Percentiles rank a stretch among this genome's conserved stretches.
phyloP scores from a whole-genome alignment of 164 flowering plant species.

The Pachysandra terminalis region DNA sequence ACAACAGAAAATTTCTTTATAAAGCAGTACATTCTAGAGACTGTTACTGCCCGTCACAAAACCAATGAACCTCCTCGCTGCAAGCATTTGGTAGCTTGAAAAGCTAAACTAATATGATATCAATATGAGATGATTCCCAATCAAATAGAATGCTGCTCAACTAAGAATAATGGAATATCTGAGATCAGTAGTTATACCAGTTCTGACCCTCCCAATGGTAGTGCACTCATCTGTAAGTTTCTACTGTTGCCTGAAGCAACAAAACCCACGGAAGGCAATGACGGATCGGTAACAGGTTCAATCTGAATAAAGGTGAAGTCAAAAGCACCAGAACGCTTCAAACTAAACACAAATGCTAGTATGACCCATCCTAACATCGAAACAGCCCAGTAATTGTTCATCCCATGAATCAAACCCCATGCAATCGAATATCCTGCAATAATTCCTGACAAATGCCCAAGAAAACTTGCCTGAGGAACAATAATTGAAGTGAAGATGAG shows the following conservation, averaged over 20 bases:
- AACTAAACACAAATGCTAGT: slow-evolving; percentile 65
- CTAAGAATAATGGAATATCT: background rate
- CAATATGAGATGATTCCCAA: background rate
- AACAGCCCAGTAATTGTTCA: slow-evolving; percentile 93
- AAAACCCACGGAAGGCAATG: slow-evolving; percentile 79
- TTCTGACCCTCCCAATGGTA: slow-evolving; percentile 56
- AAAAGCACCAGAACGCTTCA: slow-evolving; percentile 77
- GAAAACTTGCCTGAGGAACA: slow-evolving; percentile 96
- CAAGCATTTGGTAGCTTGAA: background rate
- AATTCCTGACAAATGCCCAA: slow-evolving; percentile 93
- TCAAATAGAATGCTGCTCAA: background rate
- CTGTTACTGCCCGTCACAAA: background rate
- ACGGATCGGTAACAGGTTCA: slow-evolving; percentile 74
- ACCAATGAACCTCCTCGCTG: background rate
- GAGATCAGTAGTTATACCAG: slow-evolving; percentile 42
- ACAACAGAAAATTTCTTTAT: background rate
- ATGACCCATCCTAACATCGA: slow-evolving; percentile 90
- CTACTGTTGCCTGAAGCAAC: slow-evolving; percentile 61
- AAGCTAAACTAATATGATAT: background rate
- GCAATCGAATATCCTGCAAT: slow-evolving; percentile 87
- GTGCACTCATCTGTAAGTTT: slow-evolving; percentile 64
- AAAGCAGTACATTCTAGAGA: background rate
- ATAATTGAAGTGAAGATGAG: slow-evolving; percentile 90
- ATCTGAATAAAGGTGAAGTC: slow-evolving; percentile 78
- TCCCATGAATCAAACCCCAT: slow-evolving; percentile 95